Evolutionary conservation across 2,329 filamentous ascomycete species (phyloP).

Genomic region (Pseudonectria foliicola): DNA sequence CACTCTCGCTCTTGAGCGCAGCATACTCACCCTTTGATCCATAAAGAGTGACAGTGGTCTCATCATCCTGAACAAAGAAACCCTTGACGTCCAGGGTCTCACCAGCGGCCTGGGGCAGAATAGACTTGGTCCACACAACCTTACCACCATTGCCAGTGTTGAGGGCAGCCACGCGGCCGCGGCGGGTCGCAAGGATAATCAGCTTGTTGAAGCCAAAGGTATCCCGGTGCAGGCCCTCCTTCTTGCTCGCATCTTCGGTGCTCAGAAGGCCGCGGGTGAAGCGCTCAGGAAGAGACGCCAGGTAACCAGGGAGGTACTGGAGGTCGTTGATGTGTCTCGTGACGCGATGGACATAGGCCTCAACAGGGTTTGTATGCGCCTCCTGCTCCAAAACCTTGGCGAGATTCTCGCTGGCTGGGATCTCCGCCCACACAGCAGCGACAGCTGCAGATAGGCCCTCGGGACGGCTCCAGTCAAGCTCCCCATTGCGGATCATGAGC

Average conservation of each 20-base stretch:
- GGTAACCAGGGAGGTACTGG: slow-evolving; percentile 65
- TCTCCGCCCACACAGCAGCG: slow-evolving; percentile 73
- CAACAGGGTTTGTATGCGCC: slow-evolving; percentile 69
- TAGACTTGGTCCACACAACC: slow-evolving; percentile 68
- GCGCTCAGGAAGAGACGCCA: slow-evolving; percentile 61
- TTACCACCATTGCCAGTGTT: slow-evolving; percentile 68
- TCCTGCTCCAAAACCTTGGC: slow-evolving; percentile 79
- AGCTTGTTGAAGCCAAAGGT: slow-evolving; percentile 86
- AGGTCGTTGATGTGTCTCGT: slow-evolving; percentile 76
- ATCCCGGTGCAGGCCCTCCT: slow-evolving; percentile 52
- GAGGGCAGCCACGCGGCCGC: slow-evolving; percentile 72
- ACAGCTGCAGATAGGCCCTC: slow-evolving; percentile 78
- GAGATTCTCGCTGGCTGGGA: slow-evolving; percentile 64
- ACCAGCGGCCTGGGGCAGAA: slow-evolving; percentile 47
- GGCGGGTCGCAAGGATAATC: slow-evolving; percentile 70
- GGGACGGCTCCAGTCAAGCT: slow-evolving; percentile 68
- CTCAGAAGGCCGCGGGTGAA: slow-evolving; percentile 60
- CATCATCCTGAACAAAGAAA: slow-evolving; percentile 54
- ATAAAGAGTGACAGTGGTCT: slow-evolving; percentile 50
- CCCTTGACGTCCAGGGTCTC: slow-evolving; percentile 60
- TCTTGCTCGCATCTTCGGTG: slow-evolving; percentile 38
- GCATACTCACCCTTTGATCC: slow-evolving; percentile 56
- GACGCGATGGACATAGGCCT: slow-evolving; percentile 83
- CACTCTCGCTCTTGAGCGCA: slow-evolving; percentile 45
- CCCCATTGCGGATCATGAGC: slow-evolving; percentile 77